Evolutionary conservation across 345 rosid genomes (phyloP).

Genomic region (Ceriops tagal): DNA sequence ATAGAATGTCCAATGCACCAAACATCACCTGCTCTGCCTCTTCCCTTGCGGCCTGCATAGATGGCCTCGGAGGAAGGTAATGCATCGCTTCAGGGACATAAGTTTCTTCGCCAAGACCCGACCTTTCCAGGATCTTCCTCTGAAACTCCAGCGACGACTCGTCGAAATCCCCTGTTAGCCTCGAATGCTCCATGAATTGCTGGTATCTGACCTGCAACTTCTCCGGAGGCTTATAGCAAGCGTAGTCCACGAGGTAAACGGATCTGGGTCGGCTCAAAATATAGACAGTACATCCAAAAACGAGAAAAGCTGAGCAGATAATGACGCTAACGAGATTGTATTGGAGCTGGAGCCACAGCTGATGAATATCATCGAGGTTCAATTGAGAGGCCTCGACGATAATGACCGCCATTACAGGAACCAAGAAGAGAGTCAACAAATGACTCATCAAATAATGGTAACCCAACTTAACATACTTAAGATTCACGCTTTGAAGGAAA

Average conservation of each 20-base stretch:
- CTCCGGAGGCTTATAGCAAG: background rate
- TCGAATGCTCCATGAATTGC: conserved; percentile 5
- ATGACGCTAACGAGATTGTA: background rate
- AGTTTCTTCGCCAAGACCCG: conserved; percentile 33
- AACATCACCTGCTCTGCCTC: conserved; percentile 37
- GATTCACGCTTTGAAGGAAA: conserved; percentile 4
- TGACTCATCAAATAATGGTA: conserved; percentile 7
- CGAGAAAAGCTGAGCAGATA: background rate
- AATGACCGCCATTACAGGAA: background rate
- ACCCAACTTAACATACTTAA: conserved; percentile 9
- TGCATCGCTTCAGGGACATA: conserved; percentile 27
- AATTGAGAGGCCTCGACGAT: conserved; percentile 1
- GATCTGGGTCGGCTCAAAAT: background rate
- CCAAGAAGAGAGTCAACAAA: background rate
- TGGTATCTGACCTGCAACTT: background rate
- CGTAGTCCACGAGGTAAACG: background rate
- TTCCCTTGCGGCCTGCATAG: conserved; percentile 31
- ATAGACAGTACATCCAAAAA: background rate
- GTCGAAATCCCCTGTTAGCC: background rate
- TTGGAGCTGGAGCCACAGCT: background rate
- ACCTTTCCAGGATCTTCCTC: conserved; percentile 32
- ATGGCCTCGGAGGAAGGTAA: conserved; percentile 8
- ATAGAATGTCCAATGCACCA: conserved; percentile 33
- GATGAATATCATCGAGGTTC: background rate
- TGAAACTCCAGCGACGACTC: conserved; percentile 22